phyloP scores from a whole-genome alignment of 1,284 basidiomycete species.

The Cutaneotrichosporon dermatis region DNA sequence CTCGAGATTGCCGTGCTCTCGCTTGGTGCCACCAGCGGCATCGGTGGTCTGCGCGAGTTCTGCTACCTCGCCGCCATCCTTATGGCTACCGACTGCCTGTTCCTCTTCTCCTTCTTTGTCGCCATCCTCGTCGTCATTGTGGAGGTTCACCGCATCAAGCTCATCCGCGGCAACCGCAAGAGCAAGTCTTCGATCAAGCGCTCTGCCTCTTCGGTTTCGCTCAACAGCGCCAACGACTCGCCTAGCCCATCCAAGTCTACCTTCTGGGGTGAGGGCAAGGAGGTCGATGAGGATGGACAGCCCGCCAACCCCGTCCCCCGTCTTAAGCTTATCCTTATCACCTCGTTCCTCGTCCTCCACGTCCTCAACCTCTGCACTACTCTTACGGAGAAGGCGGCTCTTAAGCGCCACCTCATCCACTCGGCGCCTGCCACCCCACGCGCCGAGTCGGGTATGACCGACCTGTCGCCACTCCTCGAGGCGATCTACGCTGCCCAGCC shows the following conservation, averaged over 20 bases:
- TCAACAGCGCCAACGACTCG: slow-evolving; percentile 12
- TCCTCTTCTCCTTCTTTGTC: slow-evolving; percentile 86
- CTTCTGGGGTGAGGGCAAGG: slow-evolving; percentile 8
- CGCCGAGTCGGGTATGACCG: slow-evolving; percentile 51
- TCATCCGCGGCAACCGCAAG: slow-evolving; percentile 50
- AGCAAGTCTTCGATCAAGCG: slow-evolving; percentile 22
- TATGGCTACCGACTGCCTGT: slow-evolving; percentile 77
- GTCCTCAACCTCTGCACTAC: slow-evolving; percentile 91
- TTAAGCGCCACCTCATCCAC: slow-evolving; percentile 56
- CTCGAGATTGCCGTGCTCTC: slow-evolving; percentile 86
- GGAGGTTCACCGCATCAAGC: slow-evolving; percentile 65
- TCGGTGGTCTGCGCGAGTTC: slow-evolving; percentile 88
- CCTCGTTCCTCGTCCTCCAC: slow-evolving; percentile 81
- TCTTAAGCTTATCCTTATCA: slow-evolving; percentile 84
- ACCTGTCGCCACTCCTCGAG: slow-evolving; percentile 60
- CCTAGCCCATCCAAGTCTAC: slow-evolving; percentile 9
- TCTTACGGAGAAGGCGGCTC: slow-evolving; percentile 67
- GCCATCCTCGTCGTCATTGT: slow-evolving; percentile 90
- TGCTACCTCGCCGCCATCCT: slow-evolving; percentile 81
- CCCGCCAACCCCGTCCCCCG: slow-evolving; percentile 74
- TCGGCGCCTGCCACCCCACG: slow-evolving; percentile 29
- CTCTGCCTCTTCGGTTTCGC: slow-evolving; percentile 13
- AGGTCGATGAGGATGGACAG: slow-evolving; percentile 16
- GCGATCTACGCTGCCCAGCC: slow-evolving; percentile 55
- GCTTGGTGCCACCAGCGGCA: slow-evolving; percentile 79